phyloP scores from a whole-genome alignment of 169 alveolate genomes.

The Hammondia hammondi region DNA sequence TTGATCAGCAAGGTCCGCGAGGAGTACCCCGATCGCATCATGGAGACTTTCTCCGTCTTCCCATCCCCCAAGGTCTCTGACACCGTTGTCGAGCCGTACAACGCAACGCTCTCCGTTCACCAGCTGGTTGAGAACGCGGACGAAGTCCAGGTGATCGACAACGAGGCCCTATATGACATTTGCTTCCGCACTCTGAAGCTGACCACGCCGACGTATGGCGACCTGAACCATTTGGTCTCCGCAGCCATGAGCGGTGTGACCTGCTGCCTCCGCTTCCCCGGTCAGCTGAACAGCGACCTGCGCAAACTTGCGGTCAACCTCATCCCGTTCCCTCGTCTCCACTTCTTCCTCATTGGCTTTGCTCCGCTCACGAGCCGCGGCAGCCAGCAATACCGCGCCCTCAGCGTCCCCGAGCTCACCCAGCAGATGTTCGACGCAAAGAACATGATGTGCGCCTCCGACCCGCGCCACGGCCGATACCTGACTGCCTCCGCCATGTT shows the following conservation, averaged over 20 bases:
- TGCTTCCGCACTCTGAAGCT: conserved; percentile 98
- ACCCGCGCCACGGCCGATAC: conserved; percentile 98
- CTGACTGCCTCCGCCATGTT: conserved; percentile 98
- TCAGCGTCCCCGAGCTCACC: conserved; percentile 98
- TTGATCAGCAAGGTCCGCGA: conserved; percentile 96
- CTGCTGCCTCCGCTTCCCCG: conserved; percentile 97
- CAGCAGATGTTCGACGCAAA: conserved; percentile 99
- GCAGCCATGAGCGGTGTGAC: conserved; percentile 99
- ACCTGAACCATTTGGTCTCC: conserved; percentile 95
- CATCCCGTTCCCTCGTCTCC: conserved; percentile 98
- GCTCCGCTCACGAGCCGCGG: conserved; percentile 98
- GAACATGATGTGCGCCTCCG: conserved; percentile 99
- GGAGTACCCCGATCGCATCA: conserved; percentile 98
- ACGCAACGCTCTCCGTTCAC: conserved; percentile 97
- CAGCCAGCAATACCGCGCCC: conserved; percentile 97
- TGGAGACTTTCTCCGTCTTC: conserved; percentile 98
- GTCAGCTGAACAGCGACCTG: conserved; percentile 95
- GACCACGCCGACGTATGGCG: conserved; percentile 93
- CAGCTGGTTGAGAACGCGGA: conserved; percentile 97
- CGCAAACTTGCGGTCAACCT: conserved; percentile 97
- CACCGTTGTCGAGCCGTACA: conserved; percentile 98
- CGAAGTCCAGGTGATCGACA: conserved; percentile 97
- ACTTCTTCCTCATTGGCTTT: conserved; percentile 98
- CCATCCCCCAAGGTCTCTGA: conserved; percentile 99
- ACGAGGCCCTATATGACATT: conserved; percentile 98